Evolutionary conservation across 2,329 filamentous ascomycete genomes (phyloP), one percentile per base, ranked within the genome.

Genomic region (Cladosporium sp.): DNA sequence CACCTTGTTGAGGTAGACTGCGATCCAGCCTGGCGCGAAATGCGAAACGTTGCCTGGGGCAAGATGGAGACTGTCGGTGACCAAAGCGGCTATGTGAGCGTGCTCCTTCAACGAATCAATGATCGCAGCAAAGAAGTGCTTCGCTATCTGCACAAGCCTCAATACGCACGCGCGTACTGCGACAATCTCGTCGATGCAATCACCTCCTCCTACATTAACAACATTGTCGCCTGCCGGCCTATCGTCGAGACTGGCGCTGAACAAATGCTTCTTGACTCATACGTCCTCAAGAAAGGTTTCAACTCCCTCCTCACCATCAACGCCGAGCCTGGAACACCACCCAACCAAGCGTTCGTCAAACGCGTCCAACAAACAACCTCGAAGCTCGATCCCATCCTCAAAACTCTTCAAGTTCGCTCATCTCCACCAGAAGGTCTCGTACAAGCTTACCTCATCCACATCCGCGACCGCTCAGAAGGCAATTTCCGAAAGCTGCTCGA

Each of bases 401-500:
- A 99, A 76, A 97, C 94, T 2, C 84, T 99, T 3, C 94, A 99
- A 79, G 93, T 99, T 50, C 90, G 90, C 28, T 86, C 92, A 2
- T 90, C 89, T 4, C 94, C 94, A 0, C 89, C 93, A 0, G 94
- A 99, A 78, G 93, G 90, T 1, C 84, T 99, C 3, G 92, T 99
- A 0, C 93, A 97, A 76, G 94, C 94, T 36, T 99, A 99, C 73
- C 86, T 99, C 36, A 96, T 97, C 73, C 94, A 97, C 76, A 94
- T 99, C 64, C 92, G 86, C 65, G 94, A 99, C 78, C 87, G 89
- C 58, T 96, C 89, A 63, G 94, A 97, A 72, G 84, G 85, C 68
- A 99, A 99, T 76, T 99, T 99, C 83, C 87, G 87, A 71, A 97
- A 97, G 76, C 89, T 99, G 60, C 85, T 99, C 47, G 94, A 99